A percentile compares a stretch with the other conserved stretches of the same genome.
Evolutionary conservation across 1,284 basidiomycete species (phyloP).

Genomic region (Ustilago loliicola): DNA sequence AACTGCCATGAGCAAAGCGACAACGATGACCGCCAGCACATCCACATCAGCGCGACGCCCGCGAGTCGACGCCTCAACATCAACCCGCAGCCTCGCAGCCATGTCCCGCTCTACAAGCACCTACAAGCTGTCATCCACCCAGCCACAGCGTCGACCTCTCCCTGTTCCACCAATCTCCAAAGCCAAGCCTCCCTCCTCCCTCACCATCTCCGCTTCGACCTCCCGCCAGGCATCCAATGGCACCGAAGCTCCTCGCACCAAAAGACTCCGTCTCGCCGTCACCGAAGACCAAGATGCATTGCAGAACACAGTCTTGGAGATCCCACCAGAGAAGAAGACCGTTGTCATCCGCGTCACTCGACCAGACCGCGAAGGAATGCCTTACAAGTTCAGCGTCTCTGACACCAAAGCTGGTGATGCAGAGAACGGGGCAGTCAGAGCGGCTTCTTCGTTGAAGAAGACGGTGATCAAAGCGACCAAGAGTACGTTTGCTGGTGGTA

Average conservation of each 20-base stretch:
- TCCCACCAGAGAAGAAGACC: slow-evolving; percentile 38
- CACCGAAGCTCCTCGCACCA: slow-evolving; percentile 22
- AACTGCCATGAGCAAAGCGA: not conserved
- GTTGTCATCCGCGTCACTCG: slow-evolving; percentile 40
- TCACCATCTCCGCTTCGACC: slow-evolving; percentile 1
- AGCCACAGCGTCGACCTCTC: slow-evolving; percentile 29
- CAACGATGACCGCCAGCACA: slow-evolving; percentile 18
- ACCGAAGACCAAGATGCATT: slow-evolving; percentile 36
- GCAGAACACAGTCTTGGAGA: slow-evolving; percentile 42
- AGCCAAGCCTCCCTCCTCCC: slow-evolving; percentile 21
- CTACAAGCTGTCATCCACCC: slow-evolving; percentile 10
- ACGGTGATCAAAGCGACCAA: slow-evolving; percentile 49
- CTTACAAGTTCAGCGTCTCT: slow-evolving; percentile 40
- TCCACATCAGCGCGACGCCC: slow-evolving; percentile 14
- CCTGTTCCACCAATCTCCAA: slow-evolving; percentile 30
- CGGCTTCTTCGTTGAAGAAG: slow-evolving; percentile 33
- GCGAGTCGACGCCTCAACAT: slow-evolving; percentile 41
- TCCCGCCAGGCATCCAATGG: slow-evolving; percentile 21
- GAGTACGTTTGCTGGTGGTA: slow-evolving; percentile 26
- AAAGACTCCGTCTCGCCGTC: slow-evolving; percentile 40
- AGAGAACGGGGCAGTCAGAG: slow-evolving; percentile 10
- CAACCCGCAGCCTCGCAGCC: slow-evolving; percentile 38
- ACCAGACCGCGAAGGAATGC: slow-evolving; percentile 41
- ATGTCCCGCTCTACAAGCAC: slow-evolving; percentile 29
- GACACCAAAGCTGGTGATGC: not conserved